These are phyloP conservation scores for Spinacia oleracea DNA, from an alignment of 179 eudicot species.

Conservation along the genomic window DNA sequence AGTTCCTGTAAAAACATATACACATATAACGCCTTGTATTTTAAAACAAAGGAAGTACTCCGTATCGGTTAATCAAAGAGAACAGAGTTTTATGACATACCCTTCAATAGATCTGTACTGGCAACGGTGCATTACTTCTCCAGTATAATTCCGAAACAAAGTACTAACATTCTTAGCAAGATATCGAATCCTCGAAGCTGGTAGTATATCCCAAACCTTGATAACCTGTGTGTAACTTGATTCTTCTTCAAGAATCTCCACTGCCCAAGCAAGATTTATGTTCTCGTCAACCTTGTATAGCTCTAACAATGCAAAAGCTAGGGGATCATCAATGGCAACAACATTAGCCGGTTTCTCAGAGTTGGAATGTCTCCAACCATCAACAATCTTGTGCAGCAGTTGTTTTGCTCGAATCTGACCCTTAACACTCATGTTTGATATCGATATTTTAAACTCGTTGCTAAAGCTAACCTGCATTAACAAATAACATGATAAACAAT, in stretches of 20 bases:
- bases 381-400: slow-evolving; percentile 37
- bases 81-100: slow-evolving; percentile 24
- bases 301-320: slow-evolving; percentile 31
- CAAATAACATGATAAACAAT: not conserved
- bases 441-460: slow-evolving; percentile 30
- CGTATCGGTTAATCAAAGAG: not conserved
- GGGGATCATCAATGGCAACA: not conserved
- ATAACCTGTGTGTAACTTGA: slow-evolving; percentile 38
- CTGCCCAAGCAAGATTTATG: slow-evolving; percentile 33
- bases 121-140: slow-evolving; percentile 36
- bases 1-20: slow-evolving; percentile 25
- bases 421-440: slow-evolving; percentile 7
- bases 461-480: slow-evolving; percentile 35
- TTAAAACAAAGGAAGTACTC: not conserved
- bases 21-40: not conserved
- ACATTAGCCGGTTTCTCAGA: not conserved
- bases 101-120: slow-evolving; percentile 36
- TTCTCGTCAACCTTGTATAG: slow-evolving; percentile 23
- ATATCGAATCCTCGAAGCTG: slow-evolving; percentile 24
- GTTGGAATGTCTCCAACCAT: slow-evolving; percentile 33
- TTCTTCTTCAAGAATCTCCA: slow-evolving; percentile 26
- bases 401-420: slow-evolving; percentile 27
- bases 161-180: slow-evolving; percentile 29
- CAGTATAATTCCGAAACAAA: slow-evolving; percentile 34
- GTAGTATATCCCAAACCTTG: slow-evolving; percentile 49